Base-by-base conservation (phyloP, 1,139 yeast species). In the Wickerhamiella infanticola region DNA sequence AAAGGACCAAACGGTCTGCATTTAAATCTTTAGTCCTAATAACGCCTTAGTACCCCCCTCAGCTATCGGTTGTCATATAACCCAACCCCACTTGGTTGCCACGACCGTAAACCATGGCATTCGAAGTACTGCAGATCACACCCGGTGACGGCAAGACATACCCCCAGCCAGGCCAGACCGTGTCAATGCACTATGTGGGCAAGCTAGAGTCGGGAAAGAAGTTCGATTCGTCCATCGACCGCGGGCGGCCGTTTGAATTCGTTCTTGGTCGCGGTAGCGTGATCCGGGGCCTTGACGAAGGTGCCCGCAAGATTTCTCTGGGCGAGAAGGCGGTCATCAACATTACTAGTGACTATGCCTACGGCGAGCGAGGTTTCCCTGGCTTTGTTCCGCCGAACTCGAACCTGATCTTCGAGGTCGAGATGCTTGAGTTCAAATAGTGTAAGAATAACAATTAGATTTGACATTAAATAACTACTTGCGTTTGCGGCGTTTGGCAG, bases 311-410 rank as follows among this genome's bases (percentile, higher is more conserved):
- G 66, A 75, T 90, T 66, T 81, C 94, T 48, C 74, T 86, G 49
- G 97, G 97, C 56, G 85, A 93, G 66, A 81, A 81, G 70, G 94
- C 96, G 47, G 75, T 81, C 63, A 72, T 90, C 63, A 85, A 93
- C 58, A 85, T 88, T 59, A 94, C 96, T 57, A 90, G 95, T 51
- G 79, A 81, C 59, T 81, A 84, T 66, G 98, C 94, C 55, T 90
- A 90, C 68, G 96, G 96, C 52, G 73, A 76, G 54, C 80, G 94
- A 66, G 97, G 96, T 43, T 84, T 82, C 77, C 96, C 96, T 53
- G 94, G 95, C 55, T 72, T 84, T 60, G 90, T 90, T 62, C 97
- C 97, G 53, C 95, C 96, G 56, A 84, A 85, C 65, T 94, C 96
- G 52, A 86, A 95, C 54, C 75, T 90, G 67, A 69, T 84, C 57